phyloP scores from a whole-genome alignment of 768 basidiomycete genomes.

The Mycena pura region DNA sequence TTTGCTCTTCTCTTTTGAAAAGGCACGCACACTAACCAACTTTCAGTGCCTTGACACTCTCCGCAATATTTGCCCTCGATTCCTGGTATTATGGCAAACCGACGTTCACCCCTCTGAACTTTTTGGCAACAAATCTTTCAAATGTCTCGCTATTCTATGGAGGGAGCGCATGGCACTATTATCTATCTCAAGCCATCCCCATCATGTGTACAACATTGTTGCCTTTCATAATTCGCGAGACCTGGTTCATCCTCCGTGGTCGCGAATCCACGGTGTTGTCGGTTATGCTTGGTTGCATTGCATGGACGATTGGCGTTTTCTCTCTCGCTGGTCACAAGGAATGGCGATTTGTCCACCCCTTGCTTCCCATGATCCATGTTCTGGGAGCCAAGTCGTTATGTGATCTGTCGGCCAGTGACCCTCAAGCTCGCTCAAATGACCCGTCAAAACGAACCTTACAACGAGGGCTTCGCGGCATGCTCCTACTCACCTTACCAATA shows the following conservation, averaged over 20 bases:
- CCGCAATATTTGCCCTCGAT: constrained; percentile 59
- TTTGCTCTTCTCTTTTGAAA: constrained; percentile 39
- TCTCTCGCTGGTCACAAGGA: constrained; percentile 93
- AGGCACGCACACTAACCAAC: neutral
- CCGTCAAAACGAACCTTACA: constrained; percentile 36
- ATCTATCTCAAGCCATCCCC: constrained; percentile 85
- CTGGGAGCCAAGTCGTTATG: constrained; percentile 78
- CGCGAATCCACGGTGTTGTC: constrained; percentile 39
- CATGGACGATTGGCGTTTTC: constrained; percentile 73
- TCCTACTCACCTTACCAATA: constrained; percentile 64
- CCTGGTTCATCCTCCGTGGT: constrained; percentile 44
- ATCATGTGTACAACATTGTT: constrained; percentile 76
- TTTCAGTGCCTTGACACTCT: constrained; percentile 31
- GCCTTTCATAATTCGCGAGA: constrained; percentile 75
- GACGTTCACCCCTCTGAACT: constrained; percentile 82
- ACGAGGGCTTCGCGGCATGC: constrained; percentile 42
- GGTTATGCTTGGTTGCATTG: constrained; percentile 55
- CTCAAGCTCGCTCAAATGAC: neutral
- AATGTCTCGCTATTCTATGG: constrained; percentile 94
- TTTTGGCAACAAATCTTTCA: constrained; percentile 83
- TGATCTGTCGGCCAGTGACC: constrained; percentile 42
- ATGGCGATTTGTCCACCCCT: constrained; percentile 95
- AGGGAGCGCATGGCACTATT: constrained; percentile 85
- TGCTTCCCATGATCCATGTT: constrained; percentile 84
- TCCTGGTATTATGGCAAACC: constrained; percentile 69